These are phyloP conservation scores for Paramecium primaurelia DNA, from an alignment of 73 alveolate species.

Conservation along the genomic window DNA sequence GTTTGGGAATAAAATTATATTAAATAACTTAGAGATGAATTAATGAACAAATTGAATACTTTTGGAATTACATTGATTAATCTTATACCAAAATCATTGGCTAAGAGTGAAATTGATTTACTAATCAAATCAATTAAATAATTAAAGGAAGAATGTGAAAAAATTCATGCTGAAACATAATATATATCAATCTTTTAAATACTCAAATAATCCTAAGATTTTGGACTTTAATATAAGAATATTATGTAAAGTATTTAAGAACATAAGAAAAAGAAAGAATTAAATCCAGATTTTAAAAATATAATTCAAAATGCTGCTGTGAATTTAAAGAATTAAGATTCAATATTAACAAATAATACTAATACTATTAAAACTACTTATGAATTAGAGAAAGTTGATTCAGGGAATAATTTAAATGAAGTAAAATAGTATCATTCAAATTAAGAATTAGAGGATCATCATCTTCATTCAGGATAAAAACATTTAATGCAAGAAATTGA, in stretches of 20 bases:
- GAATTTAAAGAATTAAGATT: background rate
- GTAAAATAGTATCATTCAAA: background rate
- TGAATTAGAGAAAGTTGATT: background rate
- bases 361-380: background rate
- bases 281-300: slow-evolving; percentile 17
- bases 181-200: background rate
- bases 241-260: background rate
- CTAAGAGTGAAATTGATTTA: background rate
- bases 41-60: background rate
- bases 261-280: slow-evolving; percentile 24
- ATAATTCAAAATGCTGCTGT: background rate
- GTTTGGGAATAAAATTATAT: background rate
- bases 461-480: background rate
- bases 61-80: background rate
- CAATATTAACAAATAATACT: background rate
- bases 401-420: background rate
- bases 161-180: background rate
- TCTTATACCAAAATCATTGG: background rate
- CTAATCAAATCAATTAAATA: background rate
- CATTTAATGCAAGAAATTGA: background rate
- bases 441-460: background rate
- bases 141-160: slow-evolving; percentile 17
- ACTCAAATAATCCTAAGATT: background rate
- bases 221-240: background rate
- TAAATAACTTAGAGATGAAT: background rate